Evolutionary conservation across 1,284 basidiomycete species (phyloP).

Genomic region (Gomphus bonarii): DNA sequence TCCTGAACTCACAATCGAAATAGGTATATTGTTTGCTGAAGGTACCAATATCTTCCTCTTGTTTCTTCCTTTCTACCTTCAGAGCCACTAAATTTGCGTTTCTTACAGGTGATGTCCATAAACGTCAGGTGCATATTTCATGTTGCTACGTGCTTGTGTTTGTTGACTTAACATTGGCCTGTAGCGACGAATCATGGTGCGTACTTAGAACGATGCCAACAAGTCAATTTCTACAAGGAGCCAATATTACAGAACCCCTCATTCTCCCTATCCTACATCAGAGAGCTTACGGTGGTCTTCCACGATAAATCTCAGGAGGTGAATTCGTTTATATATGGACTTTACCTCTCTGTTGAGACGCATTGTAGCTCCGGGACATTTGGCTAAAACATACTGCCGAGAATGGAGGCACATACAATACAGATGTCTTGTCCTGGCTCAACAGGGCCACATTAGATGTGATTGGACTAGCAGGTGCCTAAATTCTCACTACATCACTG

Average conservation of each 20-base stretch:
- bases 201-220: background rate
- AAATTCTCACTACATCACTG: background rate
- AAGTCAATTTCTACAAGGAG: background rate
- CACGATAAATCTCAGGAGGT: conserved; percentile 41
- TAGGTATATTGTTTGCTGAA: conserved; percentile 35
- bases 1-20: background rate
- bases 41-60: conserved; percentile 22
- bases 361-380: conserved; percentile 34
- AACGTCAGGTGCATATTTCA: conserved; percentile 30
- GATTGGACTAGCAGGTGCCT: conserved; percentile 50
- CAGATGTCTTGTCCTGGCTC: conserved; percentile 44
- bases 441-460: conserved; percentile 53
- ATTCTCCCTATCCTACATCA: conserved; percentile 43
- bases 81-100: background rate
- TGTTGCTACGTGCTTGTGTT: background rate
- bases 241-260: conserved; percentile 37
- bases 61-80: background rate
- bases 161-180: background rate
- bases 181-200: conserved; percentile 10
- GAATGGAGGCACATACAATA: background rate
- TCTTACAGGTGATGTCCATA: conserved; percentile 29
- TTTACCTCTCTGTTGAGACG: background rate
- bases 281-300: conserved; percentile 45
- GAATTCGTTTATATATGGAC: background rate
- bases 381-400: conserved; percentile 24